Evolutionary conservation across 1,139 yeast species (phyloP).

Genomic region (Candida labiduridarum): DNA sequence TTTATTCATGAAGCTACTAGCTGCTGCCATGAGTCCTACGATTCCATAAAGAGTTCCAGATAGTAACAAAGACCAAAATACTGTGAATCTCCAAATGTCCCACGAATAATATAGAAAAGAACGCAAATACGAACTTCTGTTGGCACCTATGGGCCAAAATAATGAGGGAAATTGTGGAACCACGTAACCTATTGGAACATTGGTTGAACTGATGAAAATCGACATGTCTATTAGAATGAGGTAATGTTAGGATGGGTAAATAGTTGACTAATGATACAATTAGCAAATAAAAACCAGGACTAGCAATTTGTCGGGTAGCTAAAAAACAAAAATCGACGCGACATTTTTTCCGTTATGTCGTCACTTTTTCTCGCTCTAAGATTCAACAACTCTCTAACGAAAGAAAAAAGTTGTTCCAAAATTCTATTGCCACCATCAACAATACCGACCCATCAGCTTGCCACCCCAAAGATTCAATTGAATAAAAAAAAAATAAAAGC

Average conservation of each 20-base stretch:
- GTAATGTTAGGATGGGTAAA: background rate
- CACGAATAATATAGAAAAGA: slow-evolving; percentile 66
- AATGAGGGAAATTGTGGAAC: slow-evolving; percentile 83
- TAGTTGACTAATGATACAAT: too few species aligned
- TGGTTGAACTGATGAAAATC: slow-evolving; percentile 39
- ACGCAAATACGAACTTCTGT: slow-evolving; percentile 41
- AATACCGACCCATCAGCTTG: background rate
- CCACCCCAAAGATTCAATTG: background rate
- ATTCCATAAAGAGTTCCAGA: slow-evolving; percentile 62
- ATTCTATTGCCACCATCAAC: background rate
- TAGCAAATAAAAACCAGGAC: too few species aligned
- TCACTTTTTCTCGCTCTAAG: background rate
- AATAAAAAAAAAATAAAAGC: background rate
- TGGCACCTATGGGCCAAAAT: slow-evolving; percentile 65
- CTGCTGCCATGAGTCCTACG: slow-evolving; percentile 67
- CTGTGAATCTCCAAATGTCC: slow-evolving; percentile 87
- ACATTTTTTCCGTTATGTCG: background rate
- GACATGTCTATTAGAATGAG: slow-evolving; percentile 9
- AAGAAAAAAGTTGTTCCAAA: background rate
- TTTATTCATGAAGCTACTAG: slow-evolving; percentile 31
- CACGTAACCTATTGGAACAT: slow-evolving; percentile 77
- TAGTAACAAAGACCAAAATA: slow-evolving; percentile 77
- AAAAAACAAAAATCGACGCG: background rate
- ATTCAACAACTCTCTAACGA: background rate
- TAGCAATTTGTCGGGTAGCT: background rate